Evolutionary conservation across 768 basidiomycete species (phyloP), one percentile per base, ranked within the genome.

Genomic region (Tephrocybe sp.): DNA sequence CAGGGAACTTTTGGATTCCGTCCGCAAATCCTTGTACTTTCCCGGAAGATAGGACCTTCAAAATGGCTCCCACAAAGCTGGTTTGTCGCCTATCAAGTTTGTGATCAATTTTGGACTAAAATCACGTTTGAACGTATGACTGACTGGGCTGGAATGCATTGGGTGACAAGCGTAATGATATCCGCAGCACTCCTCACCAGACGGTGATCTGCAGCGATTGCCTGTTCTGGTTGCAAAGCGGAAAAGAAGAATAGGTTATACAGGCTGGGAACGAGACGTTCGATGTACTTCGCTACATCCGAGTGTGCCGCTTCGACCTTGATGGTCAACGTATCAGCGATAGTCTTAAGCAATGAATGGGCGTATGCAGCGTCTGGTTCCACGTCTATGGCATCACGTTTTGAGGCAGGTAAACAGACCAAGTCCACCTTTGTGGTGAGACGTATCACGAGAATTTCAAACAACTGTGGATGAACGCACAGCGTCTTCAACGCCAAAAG

Each of bases 311-410:
- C 68, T 28, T 72, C 67, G 11, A 74, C 70, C 60, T 80, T 80
- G 25, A 57, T 61, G 4, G 61, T 61, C 14, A 98, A 66, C 0
- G 86, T 83, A 36, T 83, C 78, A 1, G 77, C 74, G 6, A 98
- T 68, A 0, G 88, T 82, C 43, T 78, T 73, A 43, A 98, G 76
- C 26, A 98, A 76, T 25, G 93, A 83, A 68, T 93, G 91, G 1
- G 84, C 85, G 63, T 96, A 98, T 10, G 93, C 89, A 0, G 90
- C 83, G n/a, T 67, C 70, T 11, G 83, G 78, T 64, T 94, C 88
- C 2, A 58, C 32, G 30, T 83, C 63, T 3, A 54, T 65, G 6
- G 28, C 18, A 37, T 48, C 38, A 11, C 20, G 47, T 10, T 55
- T 58, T 2, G 50, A 30, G 36, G 66, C 52, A 4, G 73, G 62